Conservation (phyloP, 352 stramenopile species). For the Thalassiosira mediterranea region DNA sequence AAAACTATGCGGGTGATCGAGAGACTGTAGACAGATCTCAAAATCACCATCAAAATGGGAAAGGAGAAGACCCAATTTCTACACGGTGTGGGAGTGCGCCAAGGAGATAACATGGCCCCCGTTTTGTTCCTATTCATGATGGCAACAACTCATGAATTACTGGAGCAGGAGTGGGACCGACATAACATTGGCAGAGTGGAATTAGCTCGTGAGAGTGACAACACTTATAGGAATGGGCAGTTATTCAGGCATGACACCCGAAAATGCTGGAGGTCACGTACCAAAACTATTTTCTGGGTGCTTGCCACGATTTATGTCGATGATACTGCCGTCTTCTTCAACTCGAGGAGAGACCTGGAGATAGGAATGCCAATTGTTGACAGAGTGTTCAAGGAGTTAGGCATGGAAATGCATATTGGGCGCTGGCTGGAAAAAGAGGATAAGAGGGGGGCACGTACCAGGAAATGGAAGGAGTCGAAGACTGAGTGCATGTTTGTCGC, state of each 20-base stretch:
- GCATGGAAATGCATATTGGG: slow-evolving; percentile 40
- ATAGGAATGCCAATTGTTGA: slow-evolving; percentile 16
- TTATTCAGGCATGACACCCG: neutral
- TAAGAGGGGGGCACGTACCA: neutral
- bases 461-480: neutral
- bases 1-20: slow-evolving; percentile 30
- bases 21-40: slow-evolving; percentile 21
- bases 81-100: slow-evolving; percentile 35
- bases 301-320: slow-evolving; percentile 11
- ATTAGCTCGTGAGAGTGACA: neutral
- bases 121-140: slow-evolving; percentile 48
- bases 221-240: neutral
- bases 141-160: slow-evolving; percentile 14
- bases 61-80: slow-evolving; percentile 14
- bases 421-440: neutral
- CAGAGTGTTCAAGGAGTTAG: slow-evolving; percentile 6
- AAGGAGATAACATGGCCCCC: slow-evolving; percentile 45
- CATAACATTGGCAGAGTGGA: neutral
- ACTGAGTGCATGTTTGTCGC: neutral
- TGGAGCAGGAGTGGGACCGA: slow-evolving; percentile 11
- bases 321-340: slow-evolving; percentile 10
- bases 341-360: neutral
- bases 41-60: slow-evolving; percentile 23
- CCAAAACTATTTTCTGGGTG: neutral
- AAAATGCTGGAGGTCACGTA: slow-evolving; percentile 10